phyloP scores from a whole-genome alignment of 257 asterid species.

The Penstemon eatonii region DNA sequence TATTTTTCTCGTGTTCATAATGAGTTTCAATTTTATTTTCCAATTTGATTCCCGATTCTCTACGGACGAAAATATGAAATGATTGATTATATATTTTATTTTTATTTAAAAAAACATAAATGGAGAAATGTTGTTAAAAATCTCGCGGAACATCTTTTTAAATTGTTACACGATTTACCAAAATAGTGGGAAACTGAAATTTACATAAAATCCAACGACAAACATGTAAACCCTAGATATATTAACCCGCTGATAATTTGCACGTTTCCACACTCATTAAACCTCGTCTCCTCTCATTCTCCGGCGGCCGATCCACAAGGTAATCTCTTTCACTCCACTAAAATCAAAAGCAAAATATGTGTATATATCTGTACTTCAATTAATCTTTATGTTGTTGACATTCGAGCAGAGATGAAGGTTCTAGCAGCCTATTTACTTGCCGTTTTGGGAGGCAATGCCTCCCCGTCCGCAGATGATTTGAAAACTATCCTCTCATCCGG shows the following conservation, averaged over 20 bases:
- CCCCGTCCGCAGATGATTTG: conserved; percentile 35
- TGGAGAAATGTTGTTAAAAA: too few relatives aligned
- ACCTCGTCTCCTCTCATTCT: conserved; percentile 4
- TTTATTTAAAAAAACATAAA: too few relatives aligned
- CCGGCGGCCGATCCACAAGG: conserved; percentile 13
- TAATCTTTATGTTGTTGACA: neutral
- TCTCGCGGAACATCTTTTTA: too few relatives aligned
- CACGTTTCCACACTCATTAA: neutral
- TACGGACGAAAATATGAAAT: too few relatives aligned
- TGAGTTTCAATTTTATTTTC: too few relatives aligned
- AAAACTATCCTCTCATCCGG: conserved; percentile 36
- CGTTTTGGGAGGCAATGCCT: conserved; percentile 38
- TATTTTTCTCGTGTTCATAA: too few relatives aligned
- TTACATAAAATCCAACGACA: too few relatives aligned
- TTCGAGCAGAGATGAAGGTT: conserved; percentile 36
- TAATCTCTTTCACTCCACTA: neutral
- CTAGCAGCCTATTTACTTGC: conserved; percentile 42
- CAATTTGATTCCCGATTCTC: too few relatives aligned
- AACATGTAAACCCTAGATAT: conserved; percentile 28
- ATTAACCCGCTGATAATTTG: neutral
- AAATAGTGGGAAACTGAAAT: too few relatives aligned
- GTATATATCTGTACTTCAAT: neutral
- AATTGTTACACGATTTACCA: too few relatives aligned
- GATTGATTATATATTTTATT: too few relatives aligned
- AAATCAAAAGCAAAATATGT: neutral